These are phyloP conservation scores for Funneliformis caledonium DNA, from an alignment of 371 early-diverging fungal genomes.

Conservation along the genomic window DNA sequence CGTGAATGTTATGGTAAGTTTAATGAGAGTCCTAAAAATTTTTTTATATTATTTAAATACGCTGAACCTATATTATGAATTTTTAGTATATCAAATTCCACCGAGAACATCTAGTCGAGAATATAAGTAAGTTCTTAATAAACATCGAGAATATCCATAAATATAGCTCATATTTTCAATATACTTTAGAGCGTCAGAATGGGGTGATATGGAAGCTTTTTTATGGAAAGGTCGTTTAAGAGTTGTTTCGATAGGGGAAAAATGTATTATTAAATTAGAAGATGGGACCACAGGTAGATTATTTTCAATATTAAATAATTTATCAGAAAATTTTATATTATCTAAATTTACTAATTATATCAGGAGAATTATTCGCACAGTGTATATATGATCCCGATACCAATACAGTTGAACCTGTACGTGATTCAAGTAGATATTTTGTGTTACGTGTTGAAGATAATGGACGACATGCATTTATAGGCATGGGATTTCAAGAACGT, in stretches of 20 bases:
- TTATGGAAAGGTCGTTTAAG: conserved; percentile 88
- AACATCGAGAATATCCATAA: neutral
- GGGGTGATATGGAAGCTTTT: conserved; percentile 79
- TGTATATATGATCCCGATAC: conserved; percentile 76
- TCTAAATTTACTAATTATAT: neutral
- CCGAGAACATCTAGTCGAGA: conserved; percentile 78
- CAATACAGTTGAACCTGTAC: conserved; percentile 86
- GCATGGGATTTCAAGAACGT: conserved; percentile 89
- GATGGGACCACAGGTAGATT: conserved; percentile 64
- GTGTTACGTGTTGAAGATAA: conserved; percentile 83
- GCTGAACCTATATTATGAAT: neutral
- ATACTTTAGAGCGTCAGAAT: conserved; percentile 77
- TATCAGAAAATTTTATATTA: neutral
- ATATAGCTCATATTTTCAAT: neutral
- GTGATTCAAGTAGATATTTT: conserved; percentile 93
- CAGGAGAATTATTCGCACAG: conserved; percentile 86
- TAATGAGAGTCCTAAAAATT: neutral
- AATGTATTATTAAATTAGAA: conserved; percentile 80
- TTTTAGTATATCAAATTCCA: conserved; percentile 77
- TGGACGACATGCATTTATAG: conserved; percentile 88
- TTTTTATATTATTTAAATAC: neutral
- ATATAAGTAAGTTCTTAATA: conserved; percentile 59
- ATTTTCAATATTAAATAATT: neutral
- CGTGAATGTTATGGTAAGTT: conserved; percentile 77
- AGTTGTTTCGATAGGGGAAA: conserved; percentile 70